Evolutionary conservation across 2,329 filamentous ascomycete genomes (phyloP).

Genomic region (Aspergillus texensis): DNA sequence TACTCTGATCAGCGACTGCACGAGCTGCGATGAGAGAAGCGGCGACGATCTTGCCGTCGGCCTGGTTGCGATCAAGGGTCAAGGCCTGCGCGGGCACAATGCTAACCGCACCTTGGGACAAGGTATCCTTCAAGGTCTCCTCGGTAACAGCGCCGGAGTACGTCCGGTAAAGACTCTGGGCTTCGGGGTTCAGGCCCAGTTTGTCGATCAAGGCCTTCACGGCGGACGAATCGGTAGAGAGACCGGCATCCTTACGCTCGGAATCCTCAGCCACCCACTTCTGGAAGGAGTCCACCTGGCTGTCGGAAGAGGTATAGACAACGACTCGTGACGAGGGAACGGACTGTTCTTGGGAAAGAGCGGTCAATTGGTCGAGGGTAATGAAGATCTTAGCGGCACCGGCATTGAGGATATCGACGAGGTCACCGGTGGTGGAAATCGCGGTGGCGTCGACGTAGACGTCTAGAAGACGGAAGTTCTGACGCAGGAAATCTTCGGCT

Average conservation of each 20-base stretch:
- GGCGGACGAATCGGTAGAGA: constrained; percentile 36
- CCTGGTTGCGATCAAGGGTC: constrained; percentile 66
- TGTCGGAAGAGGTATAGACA: constrained; percentile 50
- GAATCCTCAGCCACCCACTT: constrained; percentile 41
- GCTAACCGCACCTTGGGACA: constrained; percentile 61
- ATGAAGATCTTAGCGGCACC: constrained; percentile 87
- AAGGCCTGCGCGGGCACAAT: constrained; percentile 72
- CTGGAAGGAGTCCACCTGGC: constrained; percentile 42
- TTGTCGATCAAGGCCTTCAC: constrained; percentile 45
- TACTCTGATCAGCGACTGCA: constrained; percentile 78
- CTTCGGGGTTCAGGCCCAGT: constrained; percentile 41
- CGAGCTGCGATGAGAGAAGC: constrained; percentile 71
- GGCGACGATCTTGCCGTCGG: constrained; percentile 64
- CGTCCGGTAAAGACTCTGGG: constrained; percentile 44
- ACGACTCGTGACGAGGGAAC: constrained; percentile 61
- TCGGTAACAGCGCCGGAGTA: constrained; percentile 46
- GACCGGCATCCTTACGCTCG: constrained; percentile 40
- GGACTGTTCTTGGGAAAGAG: constrained; percentile 54
- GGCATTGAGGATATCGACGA: constrained; percentile 79
- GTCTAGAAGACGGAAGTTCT: constrained; percentile 58
- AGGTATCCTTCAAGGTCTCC: constrained; percentile 52
- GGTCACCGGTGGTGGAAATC: constrained; percentile 69
- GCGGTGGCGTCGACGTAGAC: constrained; percentile 77
- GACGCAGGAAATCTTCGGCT: constrained; percentile 56
- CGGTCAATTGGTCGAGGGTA: constrained; percentile 65